Conservation (phyloP, 306 rosid species). For the Cicer arietinum region DNA sequence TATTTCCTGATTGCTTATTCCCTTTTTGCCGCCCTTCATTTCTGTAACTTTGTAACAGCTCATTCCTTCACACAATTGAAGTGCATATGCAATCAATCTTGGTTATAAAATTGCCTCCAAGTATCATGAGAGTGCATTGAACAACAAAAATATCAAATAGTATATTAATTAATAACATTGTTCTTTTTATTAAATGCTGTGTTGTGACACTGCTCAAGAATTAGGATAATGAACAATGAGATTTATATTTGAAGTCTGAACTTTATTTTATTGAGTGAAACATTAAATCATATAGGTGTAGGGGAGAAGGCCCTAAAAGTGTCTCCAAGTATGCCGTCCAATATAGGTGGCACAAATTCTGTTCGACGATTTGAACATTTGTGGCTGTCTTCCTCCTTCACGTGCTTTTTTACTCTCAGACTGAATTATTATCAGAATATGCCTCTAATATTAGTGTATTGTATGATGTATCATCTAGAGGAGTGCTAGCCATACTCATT, state of each 20-base stretch:
- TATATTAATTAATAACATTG: background rate
- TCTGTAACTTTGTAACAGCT: background rate
- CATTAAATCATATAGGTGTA: conserved; percentile 47
- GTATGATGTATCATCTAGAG: background rate
- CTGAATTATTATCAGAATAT: conserved; percentile 19
- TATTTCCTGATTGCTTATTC: background rate
- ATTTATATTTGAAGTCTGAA: conserved; percentile 30
- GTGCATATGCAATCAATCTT: background rate
- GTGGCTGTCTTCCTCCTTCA: conserved; percentile 40
- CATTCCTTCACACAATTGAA: conserved; percentile 19
- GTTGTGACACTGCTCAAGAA: conserved; percentile 32
- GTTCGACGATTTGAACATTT: conserved; percentile 31
- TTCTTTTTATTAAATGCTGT: conserved; percentile 6
- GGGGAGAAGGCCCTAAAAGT: conserved; percentile 44
- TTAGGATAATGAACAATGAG: conserved; percentile 38
- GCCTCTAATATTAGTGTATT: conserved; percentile 26
- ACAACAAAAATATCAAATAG: background rate
- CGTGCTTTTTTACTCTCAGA: conserved; percentile 22
- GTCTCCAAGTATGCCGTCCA: conserved; percentile 37
- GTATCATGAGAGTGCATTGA: background rate
- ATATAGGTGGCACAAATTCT: conserved; percentile 42
- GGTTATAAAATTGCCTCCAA: background rate
- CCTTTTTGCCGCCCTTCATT: conserved; percentile 27
- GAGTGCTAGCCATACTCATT: no score
- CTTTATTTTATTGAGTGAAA: conserved; percentile 23